Conservation (phyloP, 495 filamentous ascomycete genomes). For the Podospora bellae-mahoneyi region DNA sequence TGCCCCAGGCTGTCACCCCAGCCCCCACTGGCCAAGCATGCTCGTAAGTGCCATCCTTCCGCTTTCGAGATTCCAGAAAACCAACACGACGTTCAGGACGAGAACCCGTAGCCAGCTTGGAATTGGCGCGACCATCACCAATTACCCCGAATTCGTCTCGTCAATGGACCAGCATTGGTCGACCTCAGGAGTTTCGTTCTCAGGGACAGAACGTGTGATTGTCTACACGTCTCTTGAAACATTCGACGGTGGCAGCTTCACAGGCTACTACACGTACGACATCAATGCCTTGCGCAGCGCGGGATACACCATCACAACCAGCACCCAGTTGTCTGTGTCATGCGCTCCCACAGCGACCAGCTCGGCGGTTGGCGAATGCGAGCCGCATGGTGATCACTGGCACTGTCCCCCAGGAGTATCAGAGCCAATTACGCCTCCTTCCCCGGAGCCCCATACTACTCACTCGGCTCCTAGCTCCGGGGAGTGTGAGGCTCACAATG, state of each 20-base stretch:
- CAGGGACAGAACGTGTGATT: neutral
- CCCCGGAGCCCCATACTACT: neutral
- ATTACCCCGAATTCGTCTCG: neutral
- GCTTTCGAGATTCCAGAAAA: neutral
- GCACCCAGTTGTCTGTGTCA: neutral
- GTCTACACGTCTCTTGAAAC: constrained; percentile 8
- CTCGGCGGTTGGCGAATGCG: neutral
- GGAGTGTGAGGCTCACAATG: neutral
- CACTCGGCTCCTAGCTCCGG: neutral
- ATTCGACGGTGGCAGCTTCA: neutral
- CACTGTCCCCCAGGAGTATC: constrained; percentile 10
- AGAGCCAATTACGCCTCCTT: constrained; percentile 1
- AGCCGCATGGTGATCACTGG: constrained; percentile 13
- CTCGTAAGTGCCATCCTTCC: neutral
- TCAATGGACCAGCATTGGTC: constrained; percentile 11
- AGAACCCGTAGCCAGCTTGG: constrained; percentile 5
- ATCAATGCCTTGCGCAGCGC: constrained; percentile 5
- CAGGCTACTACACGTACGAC: constrained; percentile 9
- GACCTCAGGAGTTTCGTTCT: constrained; percentile 6
- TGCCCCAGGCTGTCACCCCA: neutral
- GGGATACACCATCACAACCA: constrained; percentile 10
- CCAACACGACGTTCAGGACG: neutral
- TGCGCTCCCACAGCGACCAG: neutral
- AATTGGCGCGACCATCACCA: constrained; percentile 5
- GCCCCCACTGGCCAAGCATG: neutral